phyloP scores from a whole-genome alignment of 176 grass and related monocot species.

The Carex scoparia region DNA sequence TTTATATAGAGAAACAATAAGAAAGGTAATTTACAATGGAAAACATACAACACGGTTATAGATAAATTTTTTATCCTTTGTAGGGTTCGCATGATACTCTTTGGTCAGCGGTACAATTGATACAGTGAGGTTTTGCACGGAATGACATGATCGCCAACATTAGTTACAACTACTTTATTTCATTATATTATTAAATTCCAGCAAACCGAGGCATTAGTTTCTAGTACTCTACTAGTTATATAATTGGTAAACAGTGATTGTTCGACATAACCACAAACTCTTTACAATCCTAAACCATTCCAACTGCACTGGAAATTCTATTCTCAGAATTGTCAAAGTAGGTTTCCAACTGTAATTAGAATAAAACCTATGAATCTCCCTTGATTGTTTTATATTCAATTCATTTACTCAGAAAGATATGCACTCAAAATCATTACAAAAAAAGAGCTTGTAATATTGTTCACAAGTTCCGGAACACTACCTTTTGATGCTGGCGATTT shows the following conservation, averaged over 20 bases:
- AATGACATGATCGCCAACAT: background rate
- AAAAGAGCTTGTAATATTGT: background rate
- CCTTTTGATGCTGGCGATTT: constrained; percentile 73
- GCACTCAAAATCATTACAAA: background rate
- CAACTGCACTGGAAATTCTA: background rate
- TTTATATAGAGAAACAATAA: background rate
- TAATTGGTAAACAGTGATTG: background rate
- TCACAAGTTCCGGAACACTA: constrained; percentile 8
- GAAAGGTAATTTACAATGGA: background rate
- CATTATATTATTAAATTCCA: background rate
- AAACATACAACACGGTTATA: background rate
- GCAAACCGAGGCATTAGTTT: background rate
- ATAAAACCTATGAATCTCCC: background rate
- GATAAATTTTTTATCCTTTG: background rate
- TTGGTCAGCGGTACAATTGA: background rate
- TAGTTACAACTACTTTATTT: background rate
- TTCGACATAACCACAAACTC: background rate
- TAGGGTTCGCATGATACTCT: background rate
- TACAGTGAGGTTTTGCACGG: background rate
- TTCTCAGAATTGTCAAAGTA: background rate
- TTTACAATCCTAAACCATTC: background rate
- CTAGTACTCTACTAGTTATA: background rate
- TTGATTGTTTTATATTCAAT: background rate
- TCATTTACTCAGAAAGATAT: background rate
- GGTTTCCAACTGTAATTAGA: background rate